These are phyloP conservation scores for Penicillium fimorum DNA, from an alignment of 495 filamentous ascomycete genomes.

Conservation along the genomic window DNA sequence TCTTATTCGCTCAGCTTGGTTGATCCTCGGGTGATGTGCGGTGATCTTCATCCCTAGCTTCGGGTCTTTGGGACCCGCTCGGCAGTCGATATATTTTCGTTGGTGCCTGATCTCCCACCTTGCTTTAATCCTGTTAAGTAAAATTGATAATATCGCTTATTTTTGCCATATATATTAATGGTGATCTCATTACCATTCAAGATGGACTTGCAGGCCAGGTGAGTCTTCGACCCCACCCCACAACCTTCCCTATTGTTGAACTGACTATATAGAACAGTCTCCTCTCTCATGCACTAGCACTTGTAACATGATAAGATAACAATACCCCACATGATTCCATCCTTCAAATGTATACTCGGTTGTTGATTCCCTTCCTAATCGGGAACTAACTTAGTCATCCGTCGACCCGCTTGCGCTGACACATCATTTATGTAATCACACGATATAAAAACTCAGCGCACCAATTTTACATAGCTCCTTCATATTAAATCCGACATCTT, in stretches of 20 bases:
- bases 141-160: not conserved
- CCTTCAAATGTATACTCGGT: not conserved
- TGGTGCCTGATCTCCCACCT: not conserved
- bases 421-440: not conserved
- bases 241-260: too few relatives aligned
- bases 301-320: not conserved
- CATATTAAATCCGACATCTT: not conserved
- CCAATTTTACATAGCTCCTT: not conserved
- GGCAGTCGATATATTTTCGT: not conserved
- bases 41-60: conserved; percentile 4
- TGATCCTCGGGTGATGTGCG: conserved; percentile 1
- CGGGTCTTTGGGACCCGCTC: not conserved
- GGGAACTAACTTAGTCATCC: not conserved
- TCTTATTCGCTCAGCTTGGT: not conserved
- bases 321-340: not conserved
- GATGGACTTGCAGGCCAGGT: not conserved
- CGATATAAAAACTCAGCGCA: conserved; percentile 10
- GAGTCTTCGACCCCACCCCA: not conserved
- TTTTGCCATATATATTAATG: not conserved
- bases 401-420: not conserved
- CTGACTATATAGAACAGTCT: not conserved
- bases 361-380: conserved; percentile 3
- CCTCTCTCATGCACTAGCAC: too few relatives aligned
- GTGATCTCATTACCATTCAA: not conserved
- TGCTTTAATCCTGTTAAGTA: not conserved